Conservation (phyloP, 768 basidiomycete species). For the Kwoniella mangroviensis region DNA sequence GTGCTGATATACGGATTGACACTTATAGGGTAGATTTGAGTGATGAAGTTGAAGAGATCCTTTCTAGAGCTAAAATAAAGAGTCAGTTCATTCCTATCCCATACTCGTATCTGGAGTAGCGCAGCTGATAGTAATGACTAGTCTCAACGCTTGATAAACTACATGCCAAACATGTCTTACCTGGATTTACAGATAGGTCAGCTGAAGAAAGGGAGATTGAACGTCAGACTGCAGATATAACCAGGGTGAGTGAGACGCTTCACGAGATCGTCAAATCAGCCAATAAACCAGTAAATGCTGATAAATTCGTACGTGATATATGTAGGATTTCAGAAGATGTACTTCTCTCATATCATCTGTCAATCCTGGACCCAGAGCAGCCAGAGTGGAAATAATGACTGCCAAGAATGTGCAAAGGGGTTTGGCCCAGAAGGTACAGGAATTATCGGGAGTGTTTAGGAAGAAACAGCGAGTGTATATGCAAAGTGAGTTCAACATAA, state of each 20-base stretch:
- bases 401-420: slow-evolving; percentile 94
- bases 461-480: slow-evolving; percentile 98
- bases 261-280: not conserved
- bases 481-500: slow-evolving; percentile 72
- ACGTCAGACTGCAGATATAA: slow-evolving; percentile 80
- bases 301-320: not conserved
- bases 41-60: slow-evolving; percentile 82
- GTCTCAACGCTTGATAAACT: slow-evolving; percentile 90
- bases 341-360: slow-evolving; percentile 76
- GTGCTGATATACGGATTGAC: not conserved
- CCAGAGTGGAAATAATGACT: slow-evolving; percentile 64
- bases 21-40: slow-evolving; percentile 81
- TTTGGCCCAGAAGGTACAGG: slow-evolving; percentile 94
- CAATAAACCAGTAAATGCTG: not conserved
- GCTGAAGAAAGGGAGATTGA: slow-evolving; percentile 95
- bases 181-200: slow-evolving; percentile 92
- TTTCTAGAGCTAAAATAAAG: slow-evolving; percentile 72
- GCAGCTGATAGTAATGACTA: slow-evolving; percentile 53
- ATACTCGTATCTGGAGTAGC: not conserved
- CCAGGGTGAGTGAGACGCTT: slow-evolving; percentile 65
- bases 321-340: slow-evolving; percentile 69
- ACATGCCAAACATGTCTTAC: slow-evolving; percentile 92
- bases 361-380: slow-evolving; percentile 49
- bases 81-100: slow-evolving; percentile 63
- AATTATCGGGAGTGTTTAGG: slow-evolving; percentile 85